A percentile compares a stretch with the other conserved stretches of the same genome.
These are phyloP conservation scores for Vaccinium macrocarpon DNA, from an alignment of 148 eudicot species.

Conservation along the genomic window DNA sequence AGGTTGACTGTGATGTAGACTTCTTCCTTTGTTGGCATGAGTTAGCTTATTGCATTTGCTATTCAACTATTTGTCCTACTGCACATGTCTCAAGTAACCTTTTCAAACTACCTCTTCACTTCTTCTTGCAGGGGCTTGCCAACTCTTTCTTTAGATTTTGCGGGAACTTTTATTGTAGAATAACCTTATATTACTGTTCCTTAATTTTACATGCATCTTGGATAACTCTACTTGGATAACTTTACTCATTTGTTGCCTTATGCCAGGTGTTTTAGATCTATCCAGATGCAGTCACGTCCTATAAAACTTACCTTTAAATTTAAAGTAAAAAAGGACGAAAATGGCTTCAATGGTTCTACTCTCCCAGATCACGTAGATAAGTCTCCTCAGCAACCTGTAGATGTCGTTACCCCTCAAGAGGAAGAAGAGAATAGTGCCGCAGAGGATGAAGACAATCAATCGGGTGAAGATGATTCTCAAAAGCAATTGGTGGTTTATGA, in stretches of 20 bases:
- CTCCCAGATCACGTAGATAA: conserved; percentile 15
- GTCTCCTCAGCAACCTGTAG: conserved; percentile 22
- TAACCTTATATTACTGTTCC: background rate
- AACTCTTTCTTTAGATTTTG: background rate
- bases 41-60: background rate
- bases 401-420: conserved; percentile 35
- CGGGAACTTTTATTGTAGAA: background rate
- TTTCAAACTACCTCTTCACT: background rate
- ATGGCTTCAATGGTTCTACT: conserved; percentile 22
- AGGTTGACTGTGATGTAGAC: background rate
- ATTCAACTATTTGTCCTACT: background rate
- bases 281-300: conserved; percentile 26
- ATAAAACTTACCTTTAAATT: conserved; percentile 26
- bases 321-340: conserved; percentile 25
- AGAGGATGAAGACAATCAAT: conserved; percentile 27
- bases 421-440: conserved; percentile 19
- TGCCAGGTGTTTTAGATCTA: conserved; percentile 11
- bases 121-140: background rate
- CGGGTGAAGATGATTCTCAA: conserved; percentile 31
- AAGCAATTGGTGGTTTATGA: conserved; percentile 63
- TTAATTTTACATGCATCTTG: background rate
- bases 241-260: conserved; percentile 3
- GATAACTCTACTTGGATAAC: background rate
- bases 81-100: background rate
- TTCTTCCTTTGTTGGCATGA: background rate